A percentile compares a stretch with the other conserved stretches of the same genome.
These are phyloP conservation scores for Globisporangium viniferum DNA, from an alignment of 352 stramenopile species.

Conservation along the genomic window DNA sequence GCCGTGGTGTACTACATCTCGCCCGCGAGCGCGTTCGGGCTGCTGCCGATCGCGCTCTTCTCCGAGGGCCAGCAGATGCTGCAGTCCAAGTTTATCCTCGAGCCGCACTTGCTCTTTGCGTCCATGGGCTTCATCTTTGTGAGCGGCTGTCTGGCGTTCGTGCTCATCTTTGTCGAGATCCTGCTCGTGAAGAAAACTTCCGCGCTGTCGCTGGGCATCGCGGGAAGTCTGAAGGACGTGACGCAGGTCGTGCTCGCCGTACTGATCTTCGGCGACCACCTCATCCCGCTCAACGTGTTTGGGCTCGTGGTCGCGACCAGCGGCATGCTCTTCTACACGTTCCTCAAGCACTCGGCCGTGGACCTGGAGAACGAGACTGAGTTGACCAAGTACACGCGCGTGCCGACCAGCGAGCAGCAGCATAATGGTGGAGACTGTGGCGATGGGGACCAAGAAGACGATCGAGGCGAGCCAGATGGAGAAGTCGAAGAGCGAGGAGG, in stretches of 20 bases:
- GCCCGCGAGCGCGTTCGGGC: slow-evolving; percentile 57
- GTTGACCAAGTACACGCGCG: slow-evolving; percentile 29
- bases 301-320: slow-evolving; percentile 67
- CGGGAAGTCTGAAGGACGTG: slow-evolving; percentile 79
- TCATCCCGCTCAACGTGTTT: slow-evolving; percentile 59
- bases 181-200: slow-evolving; percentile 81
- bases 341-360: slow-evolving; percentile 53
- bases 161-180: slow-evolving; percentile 83
- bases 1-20: slow-evolving; percentile 85
- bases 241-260: slow-evolving; percentile 76
- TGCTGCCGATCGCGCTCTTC: slow-evolving; percentile 66
- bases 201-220: slow-evolving; percentile 72
- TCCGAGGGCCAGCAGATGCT: slow-evolving; percentile 47
- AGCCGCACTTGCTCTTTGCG: slow-evolving; percentile 44
- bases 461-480: background rate
- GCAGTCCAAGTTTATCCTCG: slow-evolving; percentile 53
- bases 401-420: slow-evolving; percentile 24
- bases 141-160: slow-evolving; percentile 66
- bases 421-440: background rate
- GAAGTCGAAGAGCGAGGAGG: background rate
- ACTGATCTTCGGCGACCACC: slow-evolving; percentile 69
- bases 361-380: slow-evolving; percentile 11
- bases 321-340: slow-evolving; percentile 77
- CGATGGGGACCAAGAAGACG: background rate
- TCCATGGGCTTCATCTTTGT: slow-evolving; percentile 65